Percentiles rank a stretch among this genome's conserved stretches.
Evolutionary conservation across 2,329 filamentous ascomycete species (phyloP).

Genomic region (Penicillium sp.): DNA sequence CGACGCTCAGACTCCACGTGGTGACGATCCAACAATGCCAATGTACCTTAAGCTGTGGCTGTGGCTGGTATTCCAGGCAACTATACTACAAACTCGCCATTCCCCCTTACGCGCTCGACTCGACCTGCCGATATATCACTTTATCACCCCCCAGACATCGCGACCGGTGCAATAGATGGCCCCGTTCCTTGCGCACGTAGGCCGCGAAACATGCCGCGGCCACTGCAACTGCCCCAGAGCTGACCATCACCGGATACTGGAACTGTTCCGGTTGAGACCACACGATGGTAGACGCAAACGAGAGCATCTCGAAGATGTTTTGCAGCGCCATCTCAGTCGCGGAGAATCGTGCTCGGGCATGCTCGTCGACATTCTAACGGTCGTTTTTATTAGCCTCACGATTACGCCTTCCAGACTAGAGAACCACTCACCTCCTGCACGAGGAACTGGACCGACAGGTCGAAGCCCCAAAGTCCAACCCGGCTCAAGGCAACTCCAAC

Average conservation of each 20-base stretch:
- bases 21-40: not conserved
- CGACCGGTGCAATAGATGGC: conserved; percentile 56
- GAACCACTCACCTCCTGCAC: conserved; percentile 56
- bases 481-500: conserved; percentile 56
- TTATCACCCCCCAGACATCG: conserved; percentile 22
- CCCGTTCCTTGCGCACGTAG: conserved; percentile 58
- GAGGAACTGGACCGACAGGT: conserved; percentile 59
- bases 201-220: conserved; percentile 48
- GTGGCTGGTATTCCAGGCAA: too few relatives aligned
- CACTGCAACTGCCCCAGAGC: conserved; percentile 40
- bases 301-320: conserved; percentile 66
- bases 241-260: conserved; percentile 60
- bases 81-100: too few relatives aligned
- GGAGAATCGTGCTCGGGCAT: conserved; percentile 66
- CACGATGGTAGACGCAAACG: conserved; percentile 63
- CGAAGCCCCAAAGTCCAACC: conserved; percentile 61
- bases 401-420: not conserved
- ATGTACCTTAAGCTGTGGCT: not conserved
- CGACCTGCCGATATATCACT: conserved; percentile 6
- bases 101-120: not conserved
- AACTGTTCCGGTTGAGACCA: conserved; percentile 65
- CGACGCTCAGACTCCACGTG: conserved; percentile 6
- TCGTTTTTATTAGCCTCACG: not conserved
- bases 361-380: conserved; percentile 52
- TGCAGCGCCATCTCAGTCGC: conserved; percentile 66